These are phyloP conservation scores for Hypoxylon sp. DNA, from an alignment of 2,329 filamentous ascomycete species.

Conservation along the genomic window DNA sequence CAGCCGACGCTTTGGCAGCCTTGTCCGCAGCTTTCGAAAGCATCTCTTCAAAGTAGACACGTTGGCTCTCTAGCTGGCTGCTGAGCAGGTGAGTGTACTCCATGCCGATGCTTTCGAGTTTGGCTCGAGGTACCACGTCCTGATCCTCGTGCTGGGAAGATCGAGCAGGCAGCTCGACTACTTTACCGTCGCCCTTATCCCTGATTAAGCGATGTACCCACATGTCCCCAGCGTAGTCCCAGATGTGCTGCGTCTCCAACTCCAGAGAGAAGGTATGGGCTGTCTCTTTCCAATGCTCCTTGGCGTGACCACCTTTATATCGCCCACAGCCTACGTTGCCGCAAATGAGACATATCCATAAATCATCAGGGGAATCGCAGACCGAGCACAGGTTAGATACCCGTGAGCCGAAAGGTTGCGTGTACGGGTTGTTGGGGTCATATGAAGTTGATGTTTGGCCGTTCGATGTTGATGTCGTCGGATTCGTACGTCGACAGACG, in stretches of 20 bases:
- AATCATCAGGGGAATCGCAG: constrained; percentile 83
- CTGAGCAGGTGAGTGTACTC: constrained; percentile 96
- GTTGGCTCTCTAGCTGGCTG: constrained; percentile 91
- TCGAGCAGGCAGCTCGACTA: constrained; percentile 84
- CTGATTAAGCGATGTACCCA: constrained; percentile 97
- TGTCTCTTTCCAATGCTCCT: constrained; percentile 91
- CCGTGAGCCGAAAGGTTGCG: constrained; percentile 68
- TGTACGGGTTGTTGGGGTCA: constrained; percentile 63
- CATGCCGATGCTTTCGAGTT: constrained; percentile 82
- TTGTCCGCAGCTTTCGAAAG: constrained; percentile 91
- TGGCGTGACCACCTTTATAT: constrained; percentile 93
- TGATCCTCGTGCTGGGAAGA: constrained; percentile 59
- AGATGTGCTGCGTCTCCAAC: constrained; percentile 92
- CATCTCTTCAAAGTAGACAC: constrained; percentile 93
- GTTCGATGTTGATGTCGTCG: constrained; percentile 50
- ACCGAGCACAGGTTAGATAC: constrained; percentile 80
- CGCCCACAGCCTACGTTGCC: constrained; percentile 93
- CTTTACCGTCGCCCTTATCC: constrained; percentile 90
- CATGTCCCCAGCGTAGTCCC: constrained; percentile 96
- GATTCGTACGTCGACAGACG: constrained; percentile 87
- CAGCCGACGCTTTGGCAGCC: constrained; percentile 77
- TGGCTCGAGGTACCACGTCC: constrained; percentile 78
- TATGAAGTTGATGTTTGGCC: constrained; percentile 48
- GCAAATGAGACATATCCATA: constrained; percentile 97
- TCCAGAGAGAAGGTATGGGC: constrained; percentile 94